Percentiles rank a stretch among this genome's conserved stretches.
phyloP scores from a whole-genome alignment of 495 filamentous ascomycete genomes.

The Achaetomiella virescens region DNA sequence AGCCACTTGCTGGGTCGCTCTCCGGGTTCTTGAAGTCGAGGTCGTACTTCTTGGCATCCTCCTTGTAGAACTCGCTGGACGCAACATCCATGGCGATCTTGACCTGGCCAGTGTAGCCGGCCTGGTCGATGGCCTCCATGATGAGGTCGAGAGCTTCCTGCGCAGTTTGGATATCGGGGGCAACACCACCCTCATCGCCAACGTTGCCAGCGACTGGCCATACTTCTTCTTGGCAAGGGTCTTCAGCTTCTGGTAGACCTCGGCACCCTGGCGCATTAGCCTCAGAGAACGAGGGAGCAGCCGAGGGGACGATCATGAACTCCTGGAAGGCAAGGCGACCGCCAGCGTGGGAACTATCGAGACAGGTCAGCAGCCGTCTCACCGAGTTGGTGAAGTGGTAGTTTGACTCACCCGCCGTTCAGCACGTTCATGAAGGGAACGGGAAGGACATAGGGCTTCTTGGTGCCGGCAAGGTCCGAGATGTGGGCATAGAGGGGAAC shows the following conservation, averaged over 20 bases:
- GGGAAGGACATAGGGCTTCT: slow-evolving; percentile 99
- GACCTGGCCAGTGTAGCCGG: slow-evolving; percentile 91
- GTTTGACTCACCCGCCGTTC: slow-evolving; percentile 69
- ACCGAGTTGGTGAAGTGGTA: neutral
- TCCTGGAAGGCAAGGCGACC: slow-evolving; percentile 99
- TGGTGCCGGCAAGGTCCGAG: slow-evolving; percentile 96
- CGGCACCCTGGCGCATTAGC: slow-evolving; percentile 89
- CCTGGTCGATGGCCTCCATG: slow-evolving; percentile 84
- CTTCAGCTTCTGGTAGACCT: slow-evolving; percentile 99
- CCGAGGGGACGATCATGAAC: slow-evolving; percentile 97
- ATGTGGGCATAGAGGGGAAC: slow-evolving; percentile 97
- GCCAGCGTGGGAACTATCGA: slow-evolving; percentile 79
- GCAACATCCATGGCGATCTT: slow-evolving; percentile 99
- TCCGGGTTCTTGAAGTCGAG: slow-evolving; percentile 99
- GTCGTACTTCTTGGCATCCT: slow-evolving; percentile 96
- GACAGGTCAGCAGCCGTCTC: slow-evolving; percentile 22
- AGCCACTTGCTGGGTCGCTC: slow-evolving; percentile 92
- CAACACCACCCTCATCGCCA: slow-evolving; percentile 99
- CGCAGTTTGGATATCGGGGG: slow-evolving; percentile 94
- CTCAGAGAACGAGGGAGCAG: slow-evolving; percentile 84
- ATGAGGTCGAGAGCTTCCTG: slow-evolving; percentile 97
- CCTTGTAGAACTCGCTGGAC: slow-evolving; percentile 99
- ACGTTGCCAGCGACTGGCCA: slow-evolving; percentile 98
- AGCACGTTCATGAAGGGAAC: slow-evolving; percentile 99
- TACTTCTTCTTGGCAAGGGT: slow-evolving; percentile 98